Evolutionary conservation across 2,329 filamentous ascomycete species (phyloP), one percentile per base, ranked within the genome.

Genomic region (Ophiostoma quercus): DNA sequence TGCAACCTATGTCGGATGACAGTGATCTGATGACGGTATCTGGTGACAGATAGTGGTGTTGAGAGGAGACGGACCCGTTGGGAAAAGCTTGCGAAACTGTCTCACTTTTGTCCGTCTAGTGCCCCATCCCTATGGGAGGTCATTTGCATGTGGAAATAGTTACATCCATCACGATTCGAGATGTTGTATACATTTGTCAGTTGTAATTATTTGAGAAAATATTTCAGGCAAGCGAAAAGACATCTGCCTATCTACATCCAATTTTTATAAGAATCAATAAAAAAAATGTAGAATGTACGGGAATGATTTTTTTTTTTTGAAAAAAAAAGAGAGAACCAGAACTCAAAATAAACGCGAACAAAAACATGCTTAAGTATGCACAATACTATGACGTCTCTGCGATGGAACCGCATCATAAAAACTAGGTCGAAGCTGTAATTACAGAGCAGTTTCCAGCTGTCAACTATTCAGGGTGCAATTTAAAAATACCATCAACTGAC

Each of bases 401-500:
- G 51, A 25, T 25, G n/a, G 4, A 11, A 57, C 4, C 8, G 3
- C 22, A 54, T 54, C n/a, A 54, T 9, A 19, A 12, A 3, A 54
- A 54, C n/a, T 54, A 25, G 51, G n/a, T n/a, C 6, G 11, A 16
- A 6, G 51, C 51, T 8, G n/a, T 43, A 47, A 47, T 47, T 16
- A 12, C 39, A 47, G 41, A 6, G 16, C n/a, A 57, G n/a, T 25
- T 57, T n/a, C 6, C 51, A 57, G 25, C 51, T 11, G 22, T 57
- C 22, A 57, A 57, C 51, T 25, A 14, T 4, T 14, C 11, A 57
- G n/a, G 51, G 51, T 57, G 51, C 25, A 57, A 57, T 25, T 25
- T 57, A 57, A 57, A 57, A 29, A 57, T 57, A 14, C 22, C 25
- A 16, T 57, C 51, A 57, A 57, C 51, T 57, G 51, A 57, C 51